A percentile compares a stretch with the other conserved stretches of the same genome.
Evolutionary conservation across 2,329 filamentous ascomycete genomes (phyloP).

Genomic region (Cadophora sp.): DNA sequence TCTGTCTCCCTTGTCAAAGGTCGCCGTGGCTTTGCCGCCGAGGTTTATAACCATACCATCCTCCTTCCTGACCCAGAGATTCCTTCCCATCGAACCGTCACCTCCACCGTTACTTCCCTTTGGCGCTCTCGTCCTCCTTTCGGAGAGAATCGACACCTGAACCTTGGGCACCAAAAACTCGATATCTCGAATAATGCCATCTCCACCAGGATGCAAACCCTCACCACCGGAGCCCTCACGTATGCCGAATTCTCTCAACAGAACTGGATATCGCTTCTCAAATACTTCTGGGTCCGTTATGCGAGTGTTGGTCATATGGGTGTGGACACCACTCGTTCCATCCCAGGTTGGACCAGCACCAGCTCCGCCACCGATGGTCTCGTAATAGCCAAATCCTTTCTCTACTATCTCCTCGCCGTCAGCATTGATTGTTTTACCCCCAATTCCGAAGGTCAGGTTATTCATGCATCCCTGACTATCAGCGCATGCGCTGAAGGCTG

Average conservation of each 20-base stretch:
- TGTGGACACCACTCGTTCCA: slow-evolving; percentile 34
- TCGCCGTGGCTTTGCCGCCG: slow-evolving; percentile 10
- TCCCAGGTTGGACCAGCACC: slow-evolving; percentile 36
- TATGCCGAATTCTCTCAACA: slow-evolving; percentile 30
- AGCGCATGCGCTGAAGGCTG: slow-evolving; percentile 77
- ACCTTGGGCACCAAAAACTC: slow-evolving; percentile 59
- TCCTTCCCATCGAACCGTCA: background rate
- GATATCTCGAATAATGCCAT: slow-evolving; percentile 36
- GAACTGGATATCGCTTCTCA: slow-evolving; percentile 38
- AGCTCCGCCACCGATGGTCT: slow-evolving; percentile 39
- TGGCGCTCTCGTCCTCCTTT: slow-evolving; percentile 74
- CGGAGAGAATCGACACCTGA: slow-evolving; percentile 50
- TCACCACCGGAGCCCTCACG: slow-evolving; percentile 33
- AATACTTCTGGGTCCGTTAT: slow-evolving; percentile 38
- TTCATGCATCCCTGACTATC: slow-evolving; percentile 81
- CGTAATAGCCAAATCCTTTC: slow-evolving; percentile 74
- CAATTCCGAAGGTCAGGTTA: slow-evolving; percentile 82
- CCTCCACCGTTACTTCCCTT: slow-evolving; percentile 76
- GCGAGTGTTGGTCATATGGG: slow-evolving; percentile 37
- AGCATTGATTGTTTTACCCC: slow-evolving; percentile 60
- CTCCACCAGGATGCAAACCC: slow-evolving; percentile 34
- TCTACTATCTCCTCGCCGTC: slow-evolving; percentile 55
- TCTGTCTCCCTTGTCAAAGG: slow-evolving; percentile 11
- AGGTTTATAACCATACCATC: background rate
- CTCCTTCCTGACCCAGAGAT: slow-evolving; percentile 11